Base-by-base conservation (phyloP, 1,284 basidiomycete species). In the Malassezia restricta region DNA sequence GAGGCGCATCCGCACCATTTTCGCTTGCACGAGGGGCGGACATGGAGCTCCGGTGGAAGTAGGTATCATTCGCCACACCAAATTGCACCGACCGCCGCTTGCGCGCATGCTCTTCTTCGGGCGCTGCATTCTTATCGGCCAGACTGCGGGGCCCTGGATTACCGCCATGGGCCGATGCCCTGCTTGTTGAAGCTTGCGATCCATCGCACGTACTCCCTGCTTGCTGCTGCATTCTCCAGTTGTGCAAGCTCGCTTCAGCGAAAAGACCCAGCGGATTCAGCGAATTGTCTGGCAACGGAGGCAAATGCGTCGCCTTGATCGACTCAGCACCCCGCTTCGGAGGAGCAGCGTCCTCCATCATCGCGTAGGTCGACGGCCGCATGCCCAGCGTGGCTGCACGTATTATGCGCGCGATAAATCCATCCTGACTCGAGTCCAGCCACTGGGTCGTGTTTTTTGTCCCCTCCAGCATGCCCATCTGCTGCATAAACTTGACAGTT, bases 21-120 rank as follows among this genome's bases (percentile, higher is more conserved):
- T 85, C 86, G 17, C 7, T 5, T 57, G 92, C 75, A 40, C 87
- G 79, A 35, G 89, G 81, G 39, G 91, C 40, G 7, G 67, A 62
- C 42, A 67, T 41, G 55, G 69, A 73, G 8, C 40, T 40, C 9
- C 42, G 20, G 28, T 87, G 90, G 78, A 96, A 98, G 75, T 94
- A 98, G 55, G 85, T 82, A 58, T 86, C 83, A 55, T 84, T 87
- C 0, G 89, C 91, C 7, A 95, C 86, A 7, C 88, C 90, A 15
- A 89, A 46, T 37, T 55, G 53, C 2, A 15, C 11, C 11, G 33
- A 35, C 2, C 33, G 33, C 43, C 31, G 41, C 31, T 15, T 31
- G 31, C 11, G 15, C 33, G 11, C 33, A 15, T 15, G 33, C 15
- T 3, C 33, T 15, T 35, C 33, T 24, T 42, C 29, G 7, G 20